Evolutionary conservation across 106 monocot genomes (phyloP), one percentile per base, ranked within the genome.

Genomic region (Apostasia shenzhenica): DNA sequence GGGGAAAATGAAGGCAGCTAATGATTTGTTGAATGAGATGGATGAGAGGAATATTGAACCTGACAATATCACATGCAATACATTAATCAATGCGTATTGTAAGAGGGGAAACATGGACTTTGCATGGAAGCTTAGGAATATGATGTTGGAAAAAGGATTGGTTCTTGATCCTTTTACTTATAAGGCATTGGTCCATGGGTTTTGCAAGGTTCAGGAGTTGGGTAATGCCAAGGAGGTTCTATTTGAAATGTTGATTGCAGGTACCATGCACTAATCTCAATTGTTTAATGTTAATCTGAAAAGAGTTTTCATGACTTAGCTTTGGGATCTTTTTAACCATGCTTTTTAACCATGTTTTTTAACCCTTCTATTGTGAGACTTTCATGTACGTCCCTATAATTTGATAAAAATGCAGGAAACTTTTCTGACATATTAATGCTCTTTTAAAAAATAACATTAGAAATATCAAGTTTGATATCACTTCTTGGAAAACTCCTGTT

Each of bases 71-170:
- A 99, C 99, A 0, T 99, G 99, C 66, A 99, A 99, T 73, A 99
- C 99, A 1, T 76, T 99, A 69, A 90, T 99, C 58, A 99, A 99
- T 78, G 89, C 93, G 26, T 93, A 93, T 73, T 85, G 99, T 67
- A 99, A 99, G 82, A 85, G 76, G 63, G 93, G 93, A 39, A 81
- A 99, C 61, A 85, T 99, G 93, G 72, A 37, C 1, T 81, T 88
- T 69, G 93, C 93, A 45, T 83, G 77, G 81, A 99, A 85, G 66
- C 70, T 99, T 41, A 77, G 83, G 73, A 83, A 85, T 43, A 93
- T 79, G 75, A 99, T 99, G 93, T 56, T 87, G 71, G 99, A 99
- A 58, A 90, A 87, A 6, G 87, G 99, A 37, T 59, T 90, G 66
- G 59, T 38, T 8, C 81, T 89, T 52, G 87, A 93, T 56, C 77